Conservation (phyloP, 2,329 filamentous ascomycete genomes). For the Diplodia seriata region DNA sequence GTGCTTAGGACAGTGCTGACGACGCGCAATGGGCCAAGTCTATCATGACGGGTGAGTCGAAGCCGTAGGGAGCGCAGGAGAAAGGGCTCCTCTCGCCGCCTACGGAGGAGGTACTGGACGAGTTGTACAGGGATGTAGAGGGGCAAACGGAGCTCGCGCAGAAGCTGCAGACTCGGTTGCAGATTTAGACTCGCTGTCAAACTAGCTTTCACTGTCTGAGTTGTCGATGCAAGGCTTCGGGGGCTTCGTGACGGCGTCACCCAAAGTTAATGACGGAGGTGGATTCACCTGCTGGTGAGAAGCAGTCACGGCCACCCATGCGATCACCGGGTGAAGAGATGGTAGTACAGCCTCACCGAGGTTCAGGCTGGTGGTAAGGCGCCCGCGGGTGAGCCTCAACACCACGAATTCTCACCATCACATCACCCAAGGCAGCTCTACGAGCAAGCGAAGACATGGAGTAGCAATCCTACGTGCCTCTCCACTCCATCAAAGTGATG, state of each 20-base stretch:
- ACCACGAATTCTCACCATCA: neutral
- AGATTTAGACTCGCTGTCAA: neutral
- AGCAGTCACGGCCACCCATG: neutral
- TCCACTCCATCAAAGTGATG: neutral
- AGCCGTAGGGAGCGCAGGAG: neutral
- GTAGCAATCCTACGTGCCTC: neutral
- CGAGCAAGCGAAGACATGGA: neutral
- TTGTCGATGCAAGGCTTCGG: neutral
- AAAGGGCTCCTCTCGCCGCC: neutral
- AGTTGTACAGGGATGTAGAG: neutral
- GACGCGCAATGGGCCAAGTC: neutral
- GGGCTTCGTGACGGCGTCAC: neutral
- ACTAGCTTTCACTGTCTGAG: neutral
- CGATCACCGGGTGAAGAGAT: neutral
- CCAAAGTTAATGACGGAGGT: neutral
- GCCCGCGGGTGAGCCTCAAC: neutral
- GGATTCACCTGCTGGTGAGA: neutral
- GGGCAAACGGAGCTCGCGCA: neutral
- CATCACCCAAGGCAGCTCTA: neutral
- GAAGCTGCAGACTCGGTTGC: neutral
- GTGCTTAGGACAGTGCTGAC: neutral
- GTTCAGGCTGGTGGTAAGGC: no score
- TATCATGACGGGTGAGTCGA: neutral
- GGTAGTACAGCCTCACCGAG: neutral
- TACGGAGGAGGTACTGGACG: neutral